A percentile compares a stretch with the other conserved stretches of the same genome.
Evolutionary conservation across 495 filamentous ascomycete genomes (phyloP).

Genomic region (Aspergillus sclerotioniger): DNA sequence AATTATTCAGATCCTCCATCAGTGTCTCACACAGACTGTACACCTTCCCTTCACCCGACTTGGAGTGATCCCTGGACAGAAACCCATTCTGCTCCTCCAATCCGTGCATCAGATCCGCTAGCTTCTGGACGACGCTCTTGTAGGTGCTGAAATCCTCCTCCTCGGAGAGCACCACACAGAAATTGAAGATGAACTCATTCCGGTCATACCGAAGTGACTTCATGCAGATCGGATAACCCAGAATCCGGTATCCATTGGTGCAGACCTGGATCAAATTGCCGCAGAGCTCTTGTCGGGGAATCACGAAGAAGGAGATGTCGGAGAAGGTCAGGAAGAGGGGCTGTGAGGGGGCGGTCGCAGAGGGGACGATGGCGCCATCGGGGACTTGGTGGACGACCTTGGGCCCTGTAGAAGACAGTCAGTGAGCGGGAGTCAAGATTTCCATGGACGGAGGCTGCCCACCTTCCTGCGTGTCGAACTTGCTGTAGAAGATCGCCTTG

Average conservation of each 20-base stretch:
- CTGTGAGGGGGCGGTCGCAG: slow-evolving; percentile 46
- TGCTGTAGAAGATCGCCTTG: slow-evolving; percentile 91
- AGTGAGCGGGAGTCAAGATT: not conserved
- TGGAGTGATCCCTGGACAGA: slow-evolving; percentile 49
- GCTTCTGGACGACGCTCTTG: slow-evolving; percentile 77
- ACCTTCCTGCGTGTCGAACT: slow-evolving; percentile 91
- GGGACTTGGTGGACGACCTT: slow-evolving; percentile 60
- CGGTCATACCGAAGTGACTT: slow-evolving; percentile 71
- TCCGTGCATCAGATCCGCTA: slow-evolving; percentile 79
- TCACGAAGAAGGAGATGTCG: slow-evolving; percentile 82
- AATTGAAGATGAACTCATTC: slow-evolving; percentile 98
- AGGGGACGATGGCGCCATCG: slow-evolving; percentile 67
- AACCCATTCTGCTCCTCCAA: slow-evolving; percentile 86
- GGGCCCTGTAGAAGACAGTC: slow-evolving; percentile 57
- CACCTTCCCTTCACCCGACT: slow-evolving; percentile 59
- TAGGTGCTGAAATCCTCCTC: slow-evolving; percentile 66
- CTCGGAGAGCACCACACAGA: slow-evolving; percentile 79
- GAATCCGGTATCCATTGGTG: slow-evolving; percentile 72
- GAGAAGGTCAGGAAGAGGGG: slow-evolving; percentile 78
- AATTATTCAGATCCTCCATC: slow-evolving; percentile 94
- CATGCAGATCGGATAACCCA: slow-evolving; percentile 89
- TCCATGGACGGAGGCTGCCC: slow-evolving; percentile 18
- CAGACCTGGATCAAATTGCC: slow-evolving; percentile 75
- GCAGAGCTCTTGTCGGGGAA: slow-evolving; percentile 89
- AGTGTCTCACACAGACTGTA: slow-evolving; percentile 85